Base-by-base conservation (phyloP, 495 filamentous ascomycete genomes). In the Aspergillus cavernicola region DNA sequence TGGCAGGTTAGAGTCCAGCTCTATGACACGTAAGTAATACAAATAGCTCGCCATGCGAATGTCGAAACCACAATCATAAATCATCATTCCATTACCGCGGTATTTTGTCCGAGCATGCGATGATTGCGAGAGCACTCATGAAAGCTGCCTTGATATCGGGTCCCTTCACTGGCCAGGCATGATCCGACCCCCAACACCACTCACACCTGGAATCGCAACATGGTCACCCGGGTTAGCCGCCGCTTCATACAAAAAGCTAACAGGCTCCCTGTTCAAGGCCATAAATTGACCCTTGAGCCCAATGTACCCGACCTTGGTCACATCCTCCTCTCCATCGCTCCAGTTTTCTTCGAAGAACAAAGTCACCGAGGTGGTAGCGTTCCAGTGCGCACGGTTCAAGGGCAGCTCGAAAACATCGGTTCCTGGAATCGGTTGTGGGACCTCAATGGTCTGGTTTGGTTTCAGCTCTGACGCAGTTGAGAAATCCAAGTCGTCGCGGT, bases 281-380 rank as follows among this genome's bases (percentile, higher is more conserved):
- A 90, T 89, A 73, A 89, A 96, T 62, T 95, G 87, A 26, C 93
- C 93, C 68, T 88, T 90, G 74, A 98, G 96, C 0, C 89, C 93
- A 49, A 98, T 55, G 68, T 95, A 98, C 39, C 76, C 83, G 2
- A 97, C 67, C 31, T 84, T 77, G 18, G 89, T 92, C 46, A 87
- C 80, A 50, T 95, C 88, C 51, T 89, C 87, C 13, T 87, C 85
- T 0, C 77, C 81, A 44, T 80, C 77, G 31, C 75, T 78, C 76
- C 78, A 77, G 35, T 82, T 80, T 28, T 81, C 74, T 57, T 86
- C 86, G 56, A 97, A 85, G 71, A 96, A 98, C 26, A 98, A 73
- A 1, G 82, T 84, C 37, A 98, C 65, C 3, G 76, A 82, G 10
- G 84, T 87, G 4, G 86, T 87, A 16, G 85, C 85, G 59, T 87